Evolutionary conservation across 2,329 filamentous ascomycete species (phyloP).

Genomic region (Ophiostoma montium): DNA sequence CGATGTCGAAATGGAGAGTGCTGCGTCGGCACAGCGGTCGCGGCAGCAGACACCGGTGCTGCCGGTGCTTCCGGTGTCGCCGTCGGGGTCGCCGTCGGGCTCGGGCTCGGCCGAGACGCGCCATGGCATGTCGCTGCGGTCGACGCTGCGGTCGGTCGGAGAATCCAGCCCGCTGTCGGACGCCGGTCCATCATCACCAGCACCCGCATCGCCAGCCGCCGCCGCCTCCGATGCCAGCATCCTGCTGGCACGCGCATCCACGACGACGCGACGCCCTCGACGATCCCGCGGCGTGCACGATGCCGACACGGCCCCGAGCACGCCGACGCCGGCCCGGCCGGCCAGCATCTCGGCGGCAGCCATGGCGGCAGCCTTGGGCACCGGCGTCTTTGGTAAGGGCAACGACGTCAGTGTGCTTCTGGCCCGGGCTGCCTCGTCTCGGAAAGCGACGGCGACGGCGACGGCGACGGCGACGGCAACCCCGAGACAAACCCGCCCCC

Average conservation of each 20-base stretch:
- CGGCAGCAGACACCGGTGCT: neutral
- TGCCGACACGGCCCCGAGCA: neutral
- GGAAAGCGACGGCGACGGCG: neutral
- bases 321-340: neutral
- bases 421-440: slow-evolving; percentile 1
- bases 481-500: neutral
- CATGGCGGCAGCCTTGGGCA: neutral
- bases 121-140: slow-evolving; percentile 11
- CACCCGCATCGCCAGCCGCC: neutral
- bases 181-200: neutral
- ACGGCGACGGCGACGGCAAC: neutral
- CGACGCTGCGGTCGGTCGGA: no score
- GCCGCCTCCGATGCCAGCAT: slow-evolving; percentile 17
- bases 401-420: slow-evolving; percentile 5
- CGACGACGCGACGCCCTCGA: slow-evolving; percentile 3
- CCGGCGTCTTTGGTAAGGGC: neutral
- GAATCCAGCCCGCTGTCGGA: neutral
- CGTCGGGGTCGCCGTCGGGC: no score
- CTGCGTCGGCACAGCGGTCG: slow-evolving; percentile 1
- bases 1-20: slow-evolving; percentile 12
- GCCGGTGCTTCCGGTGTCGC: neutral
- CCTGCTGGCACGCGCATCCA: slow-evolving; percentile 13
- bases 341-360: neutral
- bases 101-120: slow-evolving; percentile 2
- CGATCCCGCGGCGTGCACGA: neutral